Percentiles rank a stretch among this genome's conserved stretches.
Conservation (phyloP, 768 basidiomycete species). For the Pholiota microspora region DNA sequence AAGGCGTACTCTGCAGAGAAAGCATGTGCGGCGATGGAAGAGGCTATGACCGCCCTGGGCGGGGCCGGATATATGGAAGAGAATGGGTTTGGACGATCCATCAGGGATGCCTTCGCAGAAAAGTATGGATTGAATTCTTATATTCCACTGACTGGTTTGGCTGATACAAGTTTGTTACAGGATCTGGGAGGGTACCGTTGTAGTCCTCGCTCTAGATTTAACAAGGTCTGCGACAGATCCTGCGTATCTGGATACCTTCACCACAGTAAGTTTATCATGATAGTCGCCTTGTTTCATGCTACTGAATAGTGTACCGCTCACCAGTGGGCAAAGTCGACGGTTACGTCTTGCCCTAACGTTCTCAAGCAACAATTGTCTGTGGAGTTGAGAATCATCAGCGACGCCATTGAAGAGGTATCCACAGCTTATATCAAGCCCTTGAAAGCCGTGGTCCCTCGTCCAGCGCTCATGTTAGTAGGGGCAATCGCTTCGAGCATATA, state of each 20-base stretch:
- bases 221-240: conserved; percentile 51
- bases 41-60: conserved; percentile 71
- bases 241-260: conserved; percentile 42
- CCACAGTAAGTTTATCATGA: conserved; percentile 37
- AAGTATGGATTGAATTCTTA: conserved; percentile 33
- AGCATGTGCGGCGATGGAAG: conserved; percentile 62
- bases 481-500: conserved; percentile 50
- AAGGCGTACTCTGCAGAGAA: conserved; percentile 74
- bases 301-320: neutral
- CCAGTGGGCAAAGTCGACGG: conserved; percentile 52
- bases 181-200: conserved; percentile 80
- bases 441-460: conserved; percentile 49
- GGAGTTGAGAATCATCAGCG: conserved; percentile 31
- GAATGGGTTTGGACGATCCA: conserved; percentile 65
- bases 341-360: conserved; percentile 38
- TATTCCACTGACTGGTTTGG: neutral
- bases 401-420: conserved; percentile 38
- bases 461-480: conserved; percentile 58
- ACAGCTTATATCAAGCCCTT: conserved; percentile 39
- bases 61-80: conserved; percentile 87
- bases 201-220: conserved; percentile 68
- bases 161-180: conserved; percentile 25
- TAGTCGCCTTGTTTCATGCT: neutral
- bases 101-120: conserved; percentile 72
- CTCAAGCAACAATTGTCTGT: conserved; percentile 27